phyloP scores from a whole-genome alignment of 129 eudicot genomes.

The Tagetes patula region DNA sequence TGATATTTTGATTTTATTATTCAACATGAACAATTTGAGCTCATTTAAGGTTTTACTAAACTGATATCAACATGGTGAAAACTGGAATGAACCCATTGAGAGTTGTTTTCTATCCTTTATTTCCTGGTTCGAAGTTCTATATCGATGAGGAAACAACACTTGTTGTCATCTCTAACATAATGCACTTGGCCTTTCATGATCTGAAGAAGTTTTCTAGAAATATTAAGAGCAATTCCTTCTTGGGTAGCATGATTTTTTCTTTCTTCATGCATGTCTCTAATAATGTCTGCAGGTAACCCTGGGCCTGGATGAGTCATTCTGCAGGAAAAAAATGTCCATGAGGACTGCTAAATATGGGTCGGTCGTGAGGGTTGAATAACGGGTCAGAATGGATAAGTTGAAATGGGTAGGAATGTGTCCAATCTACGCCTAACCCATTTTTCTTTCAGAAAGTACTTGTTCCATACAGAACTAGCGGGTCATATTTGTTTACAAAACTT shows the following conservation, averaged over 20 bases:
- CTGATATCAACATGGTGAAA: not conserved
- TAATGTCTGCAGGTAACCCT: constrained; percentile 51
- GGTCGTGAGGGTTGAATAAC: not conserved
- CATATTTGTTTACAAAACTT: not conserved
- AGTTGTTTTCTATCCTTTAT: constrained; percentile 15
- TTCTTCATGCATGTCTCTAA: constrained; percentile 50
- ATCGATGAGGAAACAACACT: constrained; percentile 48
- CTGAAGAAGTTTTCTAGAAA: constrained; percentile 46
- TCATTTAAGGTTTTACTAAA: constrained; percentile 9
- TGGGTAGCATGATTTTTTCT: constrained; percentile 28
- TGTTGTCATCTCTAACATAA: constrained; percentile 48
- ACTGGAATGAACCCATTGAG: too few relatives aligned
- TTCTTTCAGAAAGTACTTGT: not conserved
- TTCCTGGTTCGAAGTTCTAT: constrained; percentile 38
- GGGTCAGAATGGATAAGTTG: not conserved
- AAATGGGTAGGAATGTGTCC: not conserved
- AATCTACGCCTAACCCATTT: not conserved
- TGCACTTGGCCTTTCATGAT: constrained; percentile 61
- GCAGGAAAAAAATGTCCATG: constrained; percentile 7
- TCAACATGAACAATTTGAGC: constrained; percentile 6
- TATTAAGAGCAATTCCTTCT: constrained; percentile 51
- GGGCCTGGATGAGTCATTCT: constrained; percentile 63
- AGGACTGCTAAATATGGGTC: not conserved
- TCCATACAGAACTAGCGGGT: not conserved
- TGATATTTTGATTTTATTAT: not conserved